Base-by-base conservation (phyloP, 768 basidiomycete genomes). In the Pisolithus sp. region DNA sequence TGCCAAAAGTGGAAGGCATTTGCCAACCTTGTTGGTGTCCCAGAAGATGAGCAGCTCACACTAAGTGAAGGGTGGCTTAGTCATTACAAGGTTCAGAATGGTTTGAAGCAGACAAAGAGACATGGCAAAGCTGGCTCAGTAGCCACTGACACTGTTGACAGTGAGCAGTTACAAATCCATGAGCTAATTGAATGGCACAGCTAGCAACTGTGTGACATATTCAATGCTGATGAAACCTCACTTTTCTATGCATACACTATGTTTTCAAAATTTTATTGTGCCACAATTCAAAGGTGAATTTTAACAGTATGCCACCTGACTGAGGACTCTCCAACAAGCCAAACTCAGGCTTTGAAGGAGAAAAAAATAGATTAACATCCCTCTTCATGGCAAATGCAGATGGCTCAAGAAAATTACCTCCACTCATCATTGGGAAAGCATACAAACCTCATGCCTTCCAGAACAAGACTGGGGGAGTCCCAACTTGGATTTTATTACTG, bases 341-440 rank as follows among this genome's bases (percentile, higher is more conserved):
- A 36, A 8, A 21, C 3, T 42, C 50, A 9, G 28, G 44, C 13
- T 15, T 49, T 20, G 52, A 55, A 52, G 41, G 37, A 3, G 44
- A 49, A 3, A 55, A 55, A 18, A n/a, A 5, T 12, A 6, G 40
- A 13, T 30, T 55, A 7, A 55, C 40, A 3, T 54, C 46, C 51
- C 20, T 51, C 2, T 54, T 54, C 20, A 41, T 28, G 17, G 50
- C 51, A 5, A 74, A 72, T 44, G 61, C 70, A 66, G 21, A 65
- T 63, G 56, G 71, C 71, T 23, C 60, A 57, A 8, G 61, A 65
- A 48, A 71, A 67, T 44, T 63, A 59, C 15, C 59, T 52, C 36
- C 54, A 61, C 5, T 61, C 68, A 48, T 53, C 67, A 50, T 73
- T 71, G 57, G 73, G 70, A n/a, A 68, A 68, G 48, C 72, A 72